Evolutionary conservation across 2,329 filamentous ascomycete species (phyloP), one percentile per base, ranked within the genome.

Genomic region (Coniella vitis): DNA sequence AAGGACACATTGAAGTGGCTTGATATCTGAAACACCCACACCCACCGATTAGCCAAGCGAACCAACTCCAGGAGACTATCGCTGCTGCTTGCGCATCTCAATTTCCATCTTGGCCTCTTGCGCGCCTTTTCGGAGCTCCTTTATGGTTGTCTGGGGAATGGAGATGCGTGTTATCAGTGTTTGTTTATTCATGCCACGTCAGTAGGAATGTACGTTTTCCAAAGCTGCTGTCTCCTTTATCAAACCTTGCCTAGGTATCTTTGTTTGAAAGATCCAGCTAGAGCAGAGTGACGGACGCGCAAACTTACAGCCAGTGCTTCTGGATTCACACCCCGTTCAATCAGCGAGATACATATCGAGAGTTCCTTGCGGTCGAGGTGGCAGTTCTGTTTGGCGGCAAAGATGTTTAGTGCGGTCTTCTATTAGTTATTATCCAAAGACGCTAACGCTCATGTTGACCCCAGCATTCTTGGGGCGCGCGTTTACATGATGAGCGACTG

Each of bases 321-420:
- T 0, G 93, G 93, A 63, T 95, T 95, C 25, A 97, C 89, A 13
- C 93, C 93, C 62, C 95, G 95, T 69, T 98, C 93, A 58, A 98
- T 94, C 66, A 98, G 79, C 47, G 90, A 95, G 52, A 97, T 91
- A 68, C 93, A 98, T 55, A 96, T 87, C 3, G 90, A 95, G 16
- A 98, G 75, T 17, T 90, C 90, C 47, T 90, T 85, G 29, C 91
- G 83, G 66, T 96, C 90, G 39, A 98, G 82, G 56, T 95, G 81
- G 54, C 91, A 95, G 69, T 97, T 96, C 91, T 97, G 54, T 41
- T 42, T 44, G 42, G 41, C 9, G 25, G 36, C 25, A 31, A 22
- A 7, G n/a, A 16, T 38, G 34, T 38, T 31, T 39, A 34, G 38
- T 42, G 37, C 19, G 38, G 34, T 49, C 4, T n/a, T n/a, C n/a